Evolutionary conservation across 2,329 filamentous ascomycete genomes (phyloP).

Genomic region (Drechslerella coelobrocha): DNA sequence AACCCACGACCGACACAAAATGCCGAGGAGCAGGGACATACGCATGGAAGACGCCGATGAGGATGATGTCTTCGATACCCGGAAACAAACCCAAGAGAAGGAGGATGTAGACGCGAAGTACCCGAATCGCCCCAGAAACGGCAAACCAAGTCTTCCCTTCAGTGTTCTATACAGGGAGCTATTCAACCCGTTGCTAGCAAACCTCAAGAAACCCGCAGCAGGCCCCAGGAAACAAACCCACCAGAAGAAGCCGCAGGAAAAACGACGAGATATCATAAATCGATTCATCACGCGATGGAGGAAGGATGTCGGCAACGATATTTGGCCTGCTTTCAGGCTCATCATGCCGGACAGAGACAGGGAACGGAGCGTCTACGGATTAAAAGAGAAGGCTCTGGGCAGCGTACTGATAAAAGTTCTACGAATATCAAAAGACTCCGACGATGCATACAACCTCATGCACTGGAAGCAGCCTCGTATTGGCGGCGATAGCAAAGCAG

Average conservation of each 20-base stretch:
- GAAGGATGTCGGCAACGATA: slow-evolving; percentile 84
- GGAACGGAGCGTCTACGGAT: slow-evolving; percentile 84
- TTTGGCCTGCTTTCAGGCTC: slow-evolving; percentile 89
- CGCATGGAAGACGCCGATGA: slow-evolving; percentile 42
- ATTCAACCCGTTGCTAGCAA: slow-evolving; percentile 81
- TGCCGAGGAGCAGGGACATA: slow-evolving; percentile 43
- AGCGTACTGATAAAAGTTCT: slow-evolving; percentile 90
- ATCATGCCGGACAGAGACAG: slow-evolving; percentile 88
- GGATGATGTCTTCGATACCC: slow-evolving; percentile 51
- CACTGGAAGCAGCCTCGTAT: slow-evolving; percentile 92
- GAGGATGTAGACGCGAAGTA: slow-evolving; percentile 65
- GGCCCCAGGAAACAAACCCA: slow-evolving; percentile 64
- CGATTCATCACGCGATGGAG: slow-evolving; percentile 88
- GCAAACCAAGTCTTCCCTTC: slow-evolving; percentile 76
- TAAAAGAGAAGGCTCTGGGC: slow-evolving; percentile 90
- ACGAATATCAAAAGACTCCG: slow-evolving; percentile 87
- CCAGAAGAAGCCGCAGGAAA: slow-evolving; percentile 67
- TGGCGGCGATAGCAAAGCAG: slow-evolving; percentile 39
- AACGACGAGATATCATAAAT: slow-evolving; percentile 79
- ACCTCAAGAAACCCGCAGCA: slow-evolving; percentile 72
- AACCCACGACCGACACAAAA: slow-evolving; percentile 7
- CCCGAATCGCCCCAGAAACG: slow-evolving; percentile 81
- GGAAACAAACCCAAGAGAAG: slow-evolving; percentile 45
- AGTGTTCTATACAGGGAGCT: slow-evolving; percentile 76
- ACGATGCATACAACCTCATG: slow-evolving; percentile 82